A percentile compares a stretch with the other conserved stretches of the same genome.
phyloP scores from a whole-genome alignment of 2,329 filamentous ascomycete species.

The Exophiala oligosperma region DNA sequence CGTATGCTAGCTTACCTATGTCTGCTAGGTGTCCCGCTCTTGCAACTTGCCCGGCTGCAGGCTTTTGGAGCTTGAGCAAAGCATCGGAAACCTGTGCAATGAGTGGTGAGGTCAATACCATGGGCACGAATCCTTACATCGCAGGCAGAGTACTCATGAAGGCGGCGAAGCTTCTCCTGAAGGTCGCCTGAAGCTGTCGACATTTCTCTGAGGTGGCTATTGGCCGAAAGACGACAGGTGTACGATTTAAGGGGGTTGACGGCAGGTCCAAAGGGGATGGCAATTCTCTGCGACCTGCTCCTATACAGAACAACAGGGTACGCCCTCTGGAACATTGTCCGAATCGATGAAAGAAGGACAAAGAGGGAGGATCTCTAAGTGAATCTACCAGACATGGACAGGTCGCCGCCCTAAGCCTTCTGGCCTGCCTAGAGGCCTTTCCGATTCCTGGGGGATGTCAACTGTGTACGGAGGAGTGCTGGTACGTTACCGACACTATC shows the following conservation, averaged over 20 bases:
- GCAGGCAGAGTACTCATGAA: slow-evolving; percentile 42
- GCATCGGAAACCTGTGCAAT: slow-evolving; percentile 66
- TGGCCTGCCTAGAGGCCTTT: too few relatives aligned
- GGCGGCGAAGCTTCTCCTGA: slow-evolving; percentile 36
- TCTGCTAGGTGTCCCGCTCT: slow-evolving; percentile 68
- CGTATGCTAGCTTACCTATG: slow-evolving; percentile 45
- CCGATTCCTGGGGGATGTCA: too few relatives aligned
- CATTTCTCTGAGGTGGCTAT: neutral
- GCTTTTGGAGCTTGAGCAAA: slow-evolving; percentile 64
- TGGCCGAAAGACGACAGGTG: neutral
- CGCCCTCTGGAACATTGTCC: too few relatives aligned
- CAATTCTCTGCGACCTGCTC: too few relatives aligned
- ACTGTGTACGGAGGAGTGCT: too few relatives aligned
- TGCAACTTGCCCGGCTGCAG: slow-evolving; percentile 46
- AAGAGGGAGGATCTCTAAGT: too few relatives aligned
- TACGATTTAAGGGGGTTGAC: neutral
- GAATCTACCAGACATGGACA: too few relatives aligned
- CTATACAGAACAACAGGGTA: too few relatives aligned
- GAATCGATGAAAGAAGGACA: too few relatives aligned
- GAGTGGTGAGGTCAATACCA: neutral
- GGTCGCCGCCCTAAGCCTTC: too few relatives aligned
- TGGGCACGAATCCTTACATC: slow-evolving; percentile 37
- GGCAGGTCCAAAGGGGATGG: neutral
- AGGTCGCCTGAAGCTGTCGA: slow-evolving; percentile 23
- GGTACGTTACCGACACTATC: too few relatives aligned